Conservation (phyloP, 495 filamentous ascomycete genomes). For the Neurospora hispaniola region DNA sequence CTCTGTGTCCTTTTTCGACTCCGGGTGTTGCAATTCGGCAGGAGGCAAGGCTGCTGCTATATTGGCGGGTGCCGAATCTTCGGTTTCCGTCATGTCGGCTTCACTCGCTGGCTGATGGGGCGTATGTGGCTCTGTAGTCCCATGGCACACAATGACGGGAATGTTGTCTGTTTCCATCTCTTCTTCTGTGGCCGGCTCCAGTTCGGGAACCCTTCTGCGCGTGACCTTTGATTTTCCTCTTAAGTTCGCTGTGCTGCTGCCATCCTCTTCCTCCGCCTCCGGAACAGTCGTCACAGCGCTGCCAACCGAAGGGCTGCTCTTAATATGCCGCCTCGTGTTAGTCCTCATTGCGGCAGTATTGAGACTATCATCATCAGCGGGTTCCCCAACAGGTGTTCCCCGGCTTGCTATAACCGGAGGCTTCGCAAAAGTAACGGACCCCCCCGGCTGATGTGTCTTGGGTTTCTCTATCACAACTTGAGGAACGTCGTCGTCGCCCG, state of each 20-base stretch:
- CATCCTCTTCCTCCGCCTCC: conserved; percentile 59
- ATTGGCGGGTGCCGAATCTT: not conserved
- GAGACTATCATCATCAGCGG: conserved; percentile 33
- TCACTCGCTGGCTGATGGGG: conserved; percentile 15
- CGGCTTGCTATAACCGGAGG: conserved; percentile 32
- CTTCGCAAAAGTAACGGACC: conserved; percentile 31
- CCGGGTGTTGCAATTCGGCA: not conserved
- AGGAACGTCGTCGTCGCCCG: conserved; percentile 10
- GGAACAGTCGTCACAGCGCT: conserved; percentile 60
- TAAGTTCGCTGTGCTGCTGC: conserved; percentile 1
- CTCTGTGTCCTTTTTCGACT: not conserved
- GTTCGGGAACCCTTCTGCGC: not conserved
- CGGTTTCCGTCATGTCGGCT: not conserved
- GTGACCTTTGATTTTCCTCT: not conserved
- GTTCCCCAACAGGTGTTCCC: conserved; percentile 13
- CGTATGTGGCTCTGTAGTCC: conserved; percentile 7
- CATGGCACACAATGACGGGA: conserved; percentile 35
- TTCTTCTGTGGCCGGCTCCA: conserved; percentile 26
- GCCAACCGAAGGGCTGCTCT: conserved; percentile 63
- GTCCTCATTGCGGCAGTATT: conserved; percentile 34
- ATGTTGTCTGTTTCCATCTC: conserved; percentile 30
- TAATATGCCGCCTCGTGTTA: conserved; percentile 63
- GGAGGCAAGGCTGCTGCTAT: not conserved
- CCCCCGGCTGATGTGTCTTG: conserved; percentile 9
- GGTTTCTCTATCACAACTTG: conserved; percentile 22